Base-by-base conservation (phyloP, 257 asterid genomes). In the Ocimum tenuiflorum region DNA sequence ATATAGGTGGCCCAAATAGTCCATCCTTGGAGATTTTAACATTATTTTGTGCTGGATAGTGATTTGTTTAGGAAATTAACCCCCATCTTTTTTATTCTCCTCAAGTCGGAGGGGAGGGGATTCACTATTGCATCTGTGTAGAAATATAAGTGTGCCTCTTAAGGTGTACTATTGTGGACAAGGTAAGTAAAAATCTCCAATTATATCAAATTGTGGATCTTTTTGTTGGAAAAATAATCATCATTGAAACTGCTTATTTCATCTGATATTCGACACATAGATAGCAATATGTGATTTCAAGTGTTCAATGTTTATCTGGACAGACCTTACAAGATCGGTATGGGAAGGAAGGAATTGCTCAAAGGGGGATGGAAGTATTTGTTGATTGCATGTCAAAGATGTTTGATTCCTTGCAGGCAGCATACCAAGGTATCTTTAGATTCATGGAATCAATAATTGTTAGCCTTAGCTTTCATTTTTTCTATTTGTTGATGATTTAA, bases 291-390 rank as follows among this genome's bases (percentile, higher is more conserved):
- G 20, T 54, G 65, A 52, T 33, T 64, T 64, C n/a, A 45, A 42
- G 20, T 63, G 23, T 41, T 18, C 38, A 46, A 71, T 74, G 49
- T 52, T 57, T 51, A 7, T 60, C 52, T 2, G 65, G 46, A 31
- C 88, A 92, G 98, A 88, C 74, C 74, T 78, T 92, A 75, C 80
- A 63, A 80, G 91, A 77, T 65, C 77, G 52, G 14, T 79, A 84
- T 75, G 96, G 96, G 59, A 70, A n/a, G n/a, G n/a, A 77, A 29
- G 95, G 72, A 72, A 69, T 81, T 62, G 78, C 77, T 42, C 70
- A 80, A 75, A 66, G 81, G 66, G 97, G 90, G 70, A 29, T 81
- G 55, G 85, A 83, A 75, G 76, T 92, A 59, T 80, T 85, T 72
- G 69, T 81, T 75, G 63, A 68, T 60, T 75, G 88, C 77, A 79